Conservation (phyloP, 1,284 basidiomycete genomes). For the Pascua sp. region DNA sequence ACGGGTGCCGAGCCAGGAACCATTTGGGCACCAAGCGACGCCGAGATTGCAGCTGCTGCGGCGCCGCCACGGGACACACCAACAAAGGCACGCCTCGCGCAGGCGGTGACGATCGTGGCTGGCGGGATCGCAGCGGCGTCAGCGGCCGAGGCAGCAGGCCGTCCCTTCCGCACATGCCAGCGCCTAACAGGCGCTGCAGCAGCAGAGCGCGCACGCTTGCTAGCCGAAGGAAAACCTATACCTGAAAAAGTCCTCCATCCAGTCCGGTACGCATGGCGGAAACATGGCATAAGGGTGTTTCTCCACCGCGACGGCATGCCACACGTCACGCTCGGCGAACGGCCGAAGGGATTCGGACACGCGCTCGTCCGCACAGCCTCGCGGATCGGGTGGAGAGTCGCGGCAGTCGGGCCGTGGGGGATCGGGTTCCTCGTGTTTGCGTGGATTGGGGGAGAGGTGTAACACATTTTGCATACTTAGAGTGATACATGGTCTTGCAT, state of each 20-base stretch:
- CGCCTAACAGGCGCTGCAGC: not conserved
- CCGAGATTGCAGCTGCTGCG: constrained; percentile 2
- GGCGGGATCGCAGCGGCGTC: constrained; percentile 44
- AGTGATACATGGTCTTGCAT: no score
- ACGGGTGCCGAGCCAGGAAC: not conserved
- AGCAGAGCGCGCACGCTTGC: constrained; percentile 6
- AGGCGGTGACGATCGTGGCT: constrained; percentile 44
- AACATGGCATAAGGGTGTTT: constrained; percentile 31
- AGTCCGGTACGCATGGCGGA: constrained; percentile 11
- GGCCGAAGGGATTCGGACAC: not conserved
- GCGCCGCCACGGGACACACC: constrained; percentile 23
- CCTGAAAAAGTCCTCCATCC: constrained; percentile 7
- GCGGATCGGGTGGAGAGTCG: constrained; percentile 41
- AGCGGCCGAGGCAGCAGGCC: constrained; percentile 36
- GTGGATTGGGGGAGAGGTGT: constrained; percentile 49
- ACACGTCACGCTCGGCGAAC: not conserved
- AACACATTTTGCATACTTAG: not conserved
- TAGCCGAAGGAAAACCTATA: not conserved
- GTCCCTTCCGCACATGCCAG: constrained; percentile 34
- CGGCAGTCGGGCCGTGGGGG: constrained; percentile 48
- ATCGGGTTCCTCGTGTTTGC: constrained; percentile 48
- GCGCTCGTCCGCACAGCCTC: constrained; percentile 12
- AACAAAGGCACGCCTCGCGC: constrained; percentile 41
- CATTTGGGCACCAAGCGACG: not conserved
- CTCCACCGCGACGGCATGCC: constrained; percentile 20